A percentile compares a stretch with the other conserved stretches of the same genome.
phyloP scores from a whole-genome alignment of 345 rosid genomes.

The Rhodomyrtus tomentosa region DNA sequence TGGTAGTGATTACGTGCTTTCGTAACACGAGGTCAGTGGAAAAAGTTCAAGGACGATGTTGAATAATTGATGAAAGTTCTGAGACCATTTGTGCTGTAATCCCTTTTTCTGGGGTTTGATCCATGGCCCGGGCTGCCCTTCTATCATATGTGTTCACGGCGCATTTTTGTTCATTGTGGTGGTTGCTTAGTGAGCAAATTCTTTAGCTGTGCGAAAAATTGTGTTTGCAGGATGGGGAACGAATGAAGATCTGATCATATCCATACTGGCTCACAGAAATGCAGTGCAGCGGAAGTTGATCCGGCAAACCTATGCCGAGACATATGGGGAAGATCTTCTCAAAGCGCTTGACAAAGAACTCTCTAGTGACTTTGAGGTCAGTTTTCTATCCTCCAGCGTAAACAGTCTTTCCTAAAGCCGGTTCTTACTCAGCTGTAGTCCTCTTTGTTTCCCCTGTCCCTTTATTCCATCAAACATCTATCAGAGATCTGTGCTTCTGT shows the following conservation, averaged over 20 bases:
- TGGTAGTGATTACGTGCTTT: not conserved
- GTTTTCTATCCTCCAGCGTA: not conserved
- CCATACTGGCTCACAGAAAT: conserved; percentile 73
- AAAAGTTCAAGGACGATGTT: not conserved
- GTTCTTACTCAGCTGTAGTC: not conserved
- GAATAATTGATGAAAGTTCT: not conserved
- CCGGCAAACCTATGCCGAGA: conserved; percentile 44
- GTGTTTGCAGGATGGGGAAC: conserved; percentile 83
- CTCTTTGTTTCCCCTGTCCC: not conserved
- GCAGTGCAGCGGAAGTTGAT: conserved; percentile 60
- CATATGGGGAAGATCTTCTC: conserved; percentile 70
- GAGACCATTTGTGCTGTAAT: not conserved
- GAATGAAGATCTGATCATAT: conserved; percentile 59
- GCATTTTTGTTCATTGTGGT: not conserved
- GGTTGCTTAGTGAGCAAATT: not conserved
- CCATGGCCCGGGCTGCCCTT: not conserved
- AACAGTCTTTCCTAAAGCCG: not conserved
- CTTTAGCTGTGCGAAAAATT: not conserved
- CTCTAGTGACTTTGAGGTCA: conserved; percentile 82
- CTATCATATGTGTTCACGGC: not conserved
- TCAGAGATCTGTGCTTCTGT: conserved; percentile 54
- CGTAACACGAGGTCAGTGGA: not conserved
- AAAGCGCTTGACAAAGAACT: conserved; percentile 64
- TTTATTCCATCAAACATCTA: not conserved
- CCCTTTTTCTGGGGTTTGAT: not conserved